Percentiles rank a stretch among this genome's conserved stretches.
phyloP scores from a whole-genome alignment of 805 yeast genomes.

The Sugiyamaella smithiae region DNA sequence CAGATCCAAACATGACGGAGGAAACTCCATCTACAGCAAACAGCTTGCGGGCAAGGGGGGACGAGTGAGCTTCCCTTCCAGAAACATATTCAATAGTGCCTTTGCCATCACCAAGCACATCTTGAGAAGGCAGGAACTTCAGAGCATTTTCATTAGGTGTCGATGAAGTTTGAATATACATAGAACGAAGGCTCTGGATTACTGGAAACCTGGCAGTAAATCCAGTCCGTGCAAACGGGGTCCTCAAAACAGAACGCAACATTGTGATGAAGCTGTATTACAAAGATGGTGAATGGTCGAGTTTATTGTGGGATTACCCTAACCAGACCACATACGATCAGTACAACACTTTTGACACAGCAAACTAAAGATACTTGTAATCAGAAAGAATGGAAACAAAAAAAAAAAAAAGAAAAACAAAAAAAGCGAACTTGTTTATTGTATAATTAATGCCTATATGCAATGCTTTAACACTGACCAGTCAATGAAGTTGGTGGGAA shows the following conservation, averaged over 20 bases:
- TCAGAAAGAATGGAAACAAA: not conserved
- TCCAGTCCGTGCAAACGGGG: not conserved
- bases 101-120: constrained; percentile 55
- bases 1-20: constrained; percentile 75
- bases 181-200: constrained; percentile 10
- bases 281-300: no score
- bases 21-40: constrained; percentile 74
- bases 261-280: no score
- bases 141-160: constrained; percentile 87
- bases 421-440: not conserved
- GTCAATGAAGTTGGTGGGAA: constrained; percentile 62
- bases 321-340: no score
- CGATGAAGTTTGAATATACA: constrained; percentile 69
- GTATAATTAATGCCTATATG: not conserved
- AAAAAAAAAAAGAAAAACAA: not conserved
- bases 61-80: constrained; percentile 70
- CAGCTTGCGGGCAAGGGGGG: constrained; percentile 74
- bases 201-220: not conserved
- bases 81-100: constrained; percentile 65
- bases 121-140: constrained; percentile 75
- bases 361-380: no score
- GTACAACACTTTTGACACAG: no score
- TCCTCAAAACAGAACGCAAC: not conserved
- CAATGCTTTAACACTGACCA: constrained; percentile 31
- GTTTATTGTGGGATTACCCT: no score